A percentile compares a stretch with the other conserved stretches of the same genome.
Conservation (phyloP, 2,329 filamentous ascomycete genomes). For the Talaromyces sp. region DNA sequence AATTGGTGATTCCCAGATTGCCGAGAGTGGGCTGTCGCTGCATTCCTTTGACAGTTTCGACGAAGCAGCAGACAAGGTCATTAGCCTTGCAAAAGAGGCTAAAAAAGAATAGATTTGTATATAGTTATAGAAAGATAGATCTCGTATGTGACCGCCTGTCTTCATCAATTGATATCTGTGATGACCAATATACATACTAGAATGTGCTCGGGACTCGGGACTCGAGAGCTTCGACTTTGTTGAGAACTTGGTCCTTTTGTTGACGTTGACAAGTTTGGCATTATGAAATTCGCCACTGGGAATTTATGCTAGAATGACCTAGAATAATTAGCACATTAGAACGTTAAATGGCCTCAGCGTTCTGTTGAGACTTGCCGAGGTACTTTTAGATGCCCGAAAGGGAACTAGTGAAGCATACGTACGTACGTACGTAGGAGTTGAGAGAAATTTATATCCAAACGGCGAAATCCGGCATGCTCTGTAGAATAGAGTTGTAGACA, state of each 20-base stretch:
- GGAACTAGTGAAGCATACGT: neutral
- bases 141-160: neutral
- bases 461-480: neutral
- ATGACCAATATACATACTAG: neutral
- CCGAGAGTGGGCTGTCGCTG: constrained; percentile 61
- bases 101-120: neutral
- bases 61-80: constrained; percentile 63
- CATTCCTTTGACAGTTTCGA: constrained; percentile 71
- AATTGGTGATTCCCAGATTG: constrained; percentile 42
- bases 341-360: neutral
- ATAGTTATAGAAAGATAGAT: neutral
- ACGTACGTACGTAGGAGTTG: neutral
- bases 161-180: neutral
- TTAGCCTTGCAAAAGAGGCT: constrained; percentile 46
- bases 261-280: neutral
- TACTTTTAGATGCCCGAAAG: neutral
- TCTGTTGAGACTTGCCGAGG: neutral
- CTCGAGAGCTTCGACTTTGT: neutral
- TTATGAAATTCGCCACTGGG: neutral
- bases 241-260: neutral
- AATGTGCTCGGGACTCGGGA: neutral
- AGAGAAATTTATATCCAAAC: neutral
- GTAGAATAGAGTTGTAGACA: neutral
- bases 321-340: neutral
- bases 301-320: neutral